Percentiles rank a stretch among this genome's conserved stretches.
Evolutionary conservation across 176 grass and related monocot species (phyloP).

Genomic region (Avena eriantha): DNA sequence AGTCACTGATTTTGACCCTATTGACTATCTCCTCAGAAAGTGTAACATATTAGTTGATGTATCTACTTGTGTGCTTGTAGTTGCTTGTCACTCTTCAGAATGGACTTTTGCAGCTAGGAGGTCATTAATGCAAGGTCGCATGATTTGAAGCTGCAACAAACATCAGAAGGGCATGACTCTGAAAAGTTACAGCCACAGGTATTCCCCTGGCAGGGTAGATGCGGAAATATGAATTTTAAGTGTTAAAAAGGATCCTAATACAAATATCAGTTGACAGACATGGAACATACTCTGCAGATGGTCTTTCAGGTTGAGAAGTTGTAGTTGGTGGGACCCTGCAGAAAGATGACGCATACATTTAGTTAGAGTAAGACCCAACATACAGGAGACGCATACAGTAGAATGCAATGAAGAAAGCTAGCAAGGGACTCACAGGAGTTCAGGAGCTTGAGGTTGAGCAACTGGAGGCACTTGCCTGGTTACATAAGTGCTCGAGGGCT

Average conservation of each 20-base stretch:
- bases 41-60: background rate
- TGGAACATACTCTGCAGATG: conserved; percentile 53
- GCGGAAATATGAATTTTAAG: conserved; percentile 30
- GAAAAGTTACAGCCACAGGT: background rate
- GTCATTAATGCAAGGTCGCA: conserved; percentile 17
- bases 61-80: background rate
- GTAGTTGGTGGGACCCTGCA: conserved; percentile 50
- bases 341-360: conserved; percentile 12
- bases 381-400: conserved; percentile 16
- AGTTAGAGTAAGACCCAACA: conserved; percentile 12
- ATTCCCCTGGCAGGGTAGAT: background rate
- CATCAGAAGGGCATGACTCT: background rate
- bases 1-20: background rate
- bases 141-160: conserved; percentile 22
- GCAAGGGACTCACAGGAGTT: conserved; percentile 56
- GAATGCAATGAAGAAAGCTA: conserved; percentile 14
- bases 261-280: conserved; percentile 31
- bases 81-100: background rate
- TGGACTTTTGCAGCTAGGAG: background rate
- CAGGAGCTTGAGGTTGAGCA: conserved; percentile 53
- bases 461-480: conserved; percentile 54
- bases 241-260: conserved; percentile 9
- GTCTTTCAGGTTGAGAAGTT: conserved; percentile 56
- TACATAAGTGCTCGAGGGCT: conserved; percentile 63
- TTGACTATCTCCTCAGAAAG: background rate